Evolutionary conservation across 2,329 filamentous ascomycete genomes (phyloP), one percentile per base, ranked within the genome.

Genomic region (Penicillium capsulatum): DNA sequence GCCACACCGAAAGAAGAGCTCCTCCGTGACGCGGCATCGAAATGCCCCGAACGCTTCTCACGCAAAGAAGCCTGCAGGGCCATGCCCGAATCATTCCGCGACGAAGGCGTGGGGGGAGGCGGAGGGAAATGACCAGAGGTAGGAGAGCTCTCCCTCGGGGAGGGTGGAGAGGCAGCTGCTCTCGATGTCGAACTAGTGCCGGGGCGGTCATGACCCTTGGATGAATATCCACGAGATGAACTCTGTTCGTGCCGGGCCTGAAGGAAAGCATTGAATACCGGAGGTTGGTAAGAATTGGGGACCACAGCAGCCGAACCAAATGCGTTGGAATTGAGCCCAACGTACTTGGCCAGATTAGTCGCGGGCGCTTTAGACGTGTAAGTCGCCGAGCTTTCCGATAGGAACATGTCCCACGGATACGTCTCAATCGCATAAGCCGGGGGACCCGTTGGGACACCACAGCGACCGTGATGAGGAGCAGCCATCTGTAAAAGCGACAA

Each of bases 11-110:
- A 94, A 1, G 90, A 94, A n/a, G 90, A 94, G 69, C 90, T 96
- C 50, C 91, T 80, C 44, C 90, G 80, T n/a, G 84, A 84, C 50
- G 73, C 67, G 40, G 84, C 80, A 56, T 92, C 86, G 53, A 97
- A 95, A 61, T 96, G 88, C 1, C 86, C 90, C 3, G 92, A 97
- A 36, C 91, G 80, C 71, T 97, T 98, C 67, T 97, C 92, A 20
- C 89, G 81, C 41, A 98, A 72, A 3, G 87, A 94, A 13, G 86
- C 81, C 47, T 90, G 83, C 40, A 95, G 72, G 24, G 87, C 86
- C 64, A 92, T 94, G 2, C 88, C 91, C 3, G 91, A 96, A 60
- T 98, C 92, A 57, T 84, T 94, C 11, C 89, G 79, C 4, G 89
- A 94, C n/a, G 86, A 79, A 0, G 86, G 84, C 3, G 86, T 91